A percentile compares a stretch with the other conserved stretches of the same genome.
phyloP scores from a whole-genome alignment of 2,329 filamentous ascomycete species.

The Dactylellina parvicollis region DNA sequence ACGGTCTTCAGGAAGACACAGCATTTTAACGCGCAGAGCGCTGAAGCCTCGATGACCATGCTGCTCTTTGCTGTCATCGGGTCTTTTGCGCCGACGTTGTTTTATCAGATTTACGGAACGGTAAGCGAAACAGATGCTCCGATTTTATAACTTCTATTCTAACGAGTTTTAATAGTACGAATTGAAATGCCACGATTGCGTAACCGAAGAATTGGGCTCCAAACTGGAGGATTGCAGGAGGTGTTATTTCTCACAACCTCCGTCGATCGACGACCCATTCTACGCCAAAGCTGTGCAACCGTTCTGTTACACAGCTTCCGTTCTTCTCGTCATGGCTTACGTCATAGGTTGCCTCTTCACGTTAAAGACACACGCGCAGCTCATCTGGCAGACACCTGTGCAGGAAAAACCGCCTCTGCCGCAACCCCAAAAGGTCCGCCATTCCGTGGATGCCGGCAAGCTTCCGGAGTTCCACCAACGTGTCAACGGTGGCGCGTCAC shows the following conservation, averaged over 20 bases:
- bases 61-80: constrained; percentile 94
- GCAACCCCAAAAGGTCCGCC: constrained; percentile 46
- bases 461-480: constrained; percentile 54
- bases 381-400: constrained; percentile 78
- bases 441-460: constrained; percentile 52
- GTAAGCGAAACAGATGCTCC: constrained; percentile 63
- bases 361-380: constrained; percentile 90
- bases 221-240: constrained; percentile 77
- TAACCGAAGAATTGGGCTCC: constrained; percentile 63
- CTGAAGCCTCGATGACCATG: constrained; percentile 92
- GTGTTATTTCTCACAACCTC: constrained; percentile 91
- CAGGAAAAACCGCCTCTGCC: constrained; percentile 55
- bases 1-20: constrained; percentile 98
- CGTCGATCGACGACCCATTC: constrained; percentile 85
- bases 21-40: constrained; percentile 95
- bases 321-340: constrained; percentile 89
- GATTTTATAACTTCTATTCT: constrained; percentile 58
- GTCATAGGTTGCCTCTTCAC: constrained; percentile 95
- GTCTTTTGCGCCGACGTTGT: constrained; percentile 92
- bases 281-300: constrained; percentile 90
- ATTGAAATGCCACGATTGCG: constrained; percentile 79
- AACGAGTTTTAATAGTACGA: constrained; percentile 72
- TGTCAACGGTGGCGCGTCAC: constrained; percentile 61
- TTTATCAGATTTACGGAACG: constrained; percentile 98
- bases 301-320: constrained; percentile 88